Percentiles rank a stretch among this genome's conserved stretches.
Evolutionary conservation across 2,329 filamentous ascomycete genomes (phyloP).

Genomic region (Raffaelea arxii): DNA sequence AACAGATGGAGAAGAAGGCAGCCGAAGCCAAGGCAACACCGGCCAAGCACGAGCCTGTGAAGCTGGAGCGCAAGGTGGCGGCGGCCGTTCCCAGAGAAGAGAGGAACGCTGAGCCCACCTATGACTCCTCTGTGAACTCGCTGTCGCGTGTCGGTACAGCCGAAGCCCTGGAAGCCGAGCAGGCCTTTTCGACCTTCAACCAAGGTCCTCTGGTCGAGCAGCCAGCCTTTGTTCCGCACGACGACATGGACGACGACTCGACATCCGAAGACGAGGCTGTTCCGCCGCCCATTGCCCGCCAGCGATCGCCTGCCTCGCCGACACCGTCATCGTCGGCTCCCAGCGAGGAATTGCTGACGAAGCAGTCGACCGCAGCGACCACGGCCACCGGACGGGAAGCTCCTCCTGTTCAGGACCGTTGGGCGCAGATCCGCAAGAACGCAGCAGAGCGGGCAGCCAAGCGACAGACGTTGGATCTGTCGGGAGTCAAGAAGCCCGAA

Average conservation of each 20-base stretch:
- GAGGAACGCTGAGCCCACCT: constrained; percentile 28
- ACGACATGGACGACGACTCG: constrained; percentile 38
- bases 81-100: too few species aligned
- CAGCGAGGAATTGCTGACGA: constrained; percentile 14
- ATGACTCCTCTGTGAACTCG: constrained; percentile 34
- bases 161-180: constrained; percentile 48
- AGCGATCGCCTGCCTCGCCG: constrained; percentile 16
- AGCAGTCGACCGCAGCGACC: constrained; percentile 8
- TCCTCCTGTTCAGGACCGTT: constrained; percentile 59
- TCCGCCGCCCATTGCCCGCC: constrained; percentile 42
- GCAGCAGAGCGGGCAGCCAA: constrained; percentile 70
- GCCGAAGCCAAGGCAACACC: too few species aligned
- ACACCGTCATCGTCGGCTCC: constrained; percentile 9
- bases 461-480: constrained; percentile 27
- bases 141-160: constrained; percentile 51
- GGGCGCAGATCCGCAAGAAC: constrained; percentile 94
- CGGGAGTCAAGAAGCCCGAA: constrained; percentile 34
- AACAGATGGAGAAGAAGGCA: too few species aligned
- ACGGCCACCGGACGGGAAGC: background rate
- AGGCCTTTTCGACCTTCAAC: constrained; percentile 62
- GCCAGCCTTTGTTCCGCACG: constrained; percentile 68
- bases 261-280: constrained; percentile 39
- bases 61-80: too few species aligned
- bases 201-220: constrained; percentile 83
- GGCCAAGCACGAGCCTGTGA: too few species aligned